Evolutionary conservation across 2,329 filamentous ascomycete genomes (phyloP), one percentile per base, ranked within the genome.

Genomic region (Pseudopithomyces chartarum): DNA sequence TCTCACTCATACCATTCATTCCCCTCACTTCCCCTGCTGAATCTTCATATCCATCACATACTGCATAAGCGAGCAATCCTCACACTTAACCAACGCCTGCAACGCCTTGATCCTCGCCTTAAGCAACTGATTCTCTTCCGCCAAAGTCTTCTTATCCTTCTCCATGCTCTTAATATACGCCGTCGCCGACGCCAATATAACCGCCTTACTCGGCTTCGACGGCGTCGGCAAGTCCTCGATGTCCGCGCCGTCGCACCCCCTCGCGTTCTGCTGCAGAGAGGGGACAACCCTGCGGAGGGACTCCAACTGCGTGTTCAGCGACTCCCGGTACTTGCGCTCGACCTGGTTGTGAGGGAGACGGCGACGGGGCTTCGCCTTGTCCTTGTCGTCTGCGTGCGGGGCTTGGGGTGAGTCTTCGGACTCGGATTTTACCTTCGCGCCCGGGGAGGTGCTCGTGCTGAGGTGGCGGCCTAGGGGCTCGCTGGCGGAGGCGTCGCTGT

Each of bases 111-210:
- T 70, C 22, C 78, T 68, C 20, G 72, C 68, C 57, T 72, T 66
- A 17, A 81, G 63, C 10, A 73, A 52, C 46, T 71, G 65, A 32
- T 79, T 78, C 57, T 77, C 75, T 10, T 78, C 74, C 1, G 70
- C 65, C 6, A 79, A 59, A 17, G 62, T 64, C 56, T 76, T 72
- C 65, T 76, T 75, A 54, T 80, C 78, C 26, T 74, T 76, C 58
- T 80, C 77, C 58, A 79, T 71, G 55, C 79, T 75, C 64, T 79
- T 77, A 68, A 81, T 80, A 65, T 80, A 78, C 10, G 77, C 75
- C 20, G 77, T 79, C 19, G 79, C 79, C 1, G 75, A 78, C 10
- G 77, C 77, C 29, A 81, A 71, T 50, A 81, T 77, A 50, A 79
- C 77, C n/a, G 78, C 78, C 61, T 80, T 81, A 57, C 71, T 75